phyloP scores from a whole-genome alignment of 768 basidiomycete species.

The Russula emetica region DNA sequence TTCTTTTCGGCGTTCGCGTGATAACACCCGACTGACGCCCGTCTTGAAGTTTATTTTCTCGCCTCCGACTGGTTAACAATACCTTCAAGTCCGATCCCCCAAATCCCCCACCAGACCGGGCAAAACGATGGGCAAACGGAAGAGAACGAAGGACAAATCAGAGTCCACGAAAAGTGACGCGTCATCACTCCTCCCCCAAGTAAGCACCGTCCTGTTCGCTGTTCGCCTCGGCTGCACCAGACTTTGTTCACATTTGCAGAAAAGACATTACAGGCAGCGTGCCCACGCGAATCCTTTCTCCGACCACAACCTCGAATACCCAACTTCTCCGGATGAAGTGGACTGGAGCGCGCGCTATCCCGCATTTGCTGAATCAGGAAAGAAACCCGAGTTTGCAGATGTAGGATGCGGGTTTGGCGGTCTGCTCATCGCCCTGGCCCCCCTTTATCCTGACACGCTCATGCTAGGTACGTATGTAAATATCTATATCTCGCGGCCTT shows the following conservation, averaged over 20 bases:
- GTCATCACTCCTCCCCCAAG: conserved; percentile 35
- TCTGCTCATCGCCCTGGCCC: conserved; percentile 81
- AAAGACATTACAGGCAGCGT: conserved; percentile 79
- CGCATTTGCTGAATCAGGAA: conserved; percentile 50
- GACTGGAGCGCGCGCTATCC: conserved; percentile 88
- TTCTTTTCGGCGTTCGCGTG: neutral
- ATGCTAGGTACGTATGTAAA: conserved; percentile 72
- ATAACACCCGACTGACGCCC: neutral
- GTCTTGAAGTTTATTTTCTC: neutral
- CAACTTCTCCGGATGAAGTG: conserved; percentile 64
- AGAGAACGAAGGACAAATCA: conserved; percentile 27
- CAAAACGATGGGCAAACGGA: conserved; percentile 33
- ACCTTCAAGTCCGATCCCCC: neutral
- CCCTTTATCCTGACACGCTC: conserved; percentile 83
- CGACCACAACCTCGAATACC: conserved; percentile 85
- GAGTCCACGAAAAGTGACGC: conserved; percentile 12
- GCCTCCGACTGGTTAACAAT: conserved; percentile 18
- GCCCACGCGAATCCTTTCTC: conserved; percentile 87
- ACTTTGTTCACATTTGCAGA: conserved; percentile 40
- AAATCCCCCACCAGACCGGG: conserved; percentile 2
- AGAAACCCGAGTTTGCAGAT: conserved; percentile 89
- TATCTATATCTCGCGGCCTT: neutral
- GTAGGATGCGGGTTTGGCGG: conserved; percentile 98
- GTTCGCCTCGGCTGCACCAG: neutral
- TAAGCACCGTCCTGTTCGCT: conserved; percentile 24